These are phyloP conservation scores for Claviceps purpurea DNA, from an alignment of 2,329 filamentous ascomycete species.

Conservation along the genomic window DNA sequence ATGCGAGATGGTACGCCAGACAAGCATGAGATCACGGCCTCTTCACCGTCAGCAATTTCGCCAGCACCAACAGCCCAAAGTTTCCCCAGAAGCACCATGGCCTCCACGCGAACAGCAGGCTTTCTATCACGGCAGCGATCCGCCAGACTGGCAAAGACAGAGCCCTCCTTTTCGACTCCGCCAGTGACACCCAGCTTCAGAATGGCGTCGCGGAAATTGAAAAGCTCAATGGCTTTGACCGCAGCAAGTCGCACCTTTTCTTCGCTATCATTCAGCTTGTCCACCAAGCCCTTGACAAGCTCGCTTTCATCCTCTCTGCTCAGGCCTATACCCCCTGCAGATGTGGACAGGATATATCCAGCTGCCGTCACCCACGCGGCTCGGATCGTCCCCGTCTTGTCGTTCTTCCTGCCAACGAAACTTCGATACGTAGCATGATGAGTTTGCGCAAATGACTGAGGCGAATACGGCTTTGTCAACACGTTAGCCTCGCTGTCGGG, in stretches of 20 bases:
- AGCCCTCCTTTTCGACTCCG: slow-evolving; percentile 60
- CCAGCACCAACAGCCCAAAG: slow-evolving; percentile 91
- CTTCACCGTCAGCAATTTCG: slow-evolving; percentile 73
- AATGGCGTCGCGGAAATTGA: slow-evolving; percentile 69
- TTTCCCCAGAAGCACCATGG: slow-evolving; percentile 70
- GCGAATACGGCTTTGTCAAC: slow-evolving; percentile 70
- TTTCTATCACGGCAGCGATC: slow-evolving; percentile 83
- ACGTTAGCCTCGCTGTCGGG: slow-evolving; percentile 39
- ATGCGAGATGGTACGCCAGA: slow-evolving; percentile 74
- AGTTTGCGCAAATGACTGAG: slow-evolving; percentile 77
- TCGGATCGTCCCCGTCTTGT: slow-evolving; percentile 73
- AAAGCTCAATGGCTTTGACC: slow-evolving; percentile 70
- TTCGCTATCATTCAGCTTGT: slow-evolving; percentile 76
- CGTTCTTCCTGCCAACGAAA: slow-evolving; percentile 73
- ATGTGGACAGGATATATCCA: slow-evolving; percentile 80
- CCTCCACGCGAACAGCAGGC: slow-evolving; percentile 67
- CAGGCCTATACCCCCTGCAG: slow-evolving; percentile 77
- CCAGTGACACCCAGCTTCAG: slow-evolving; percentile 68
- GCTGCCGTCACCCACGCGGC: slow-evolving; percentile 75
- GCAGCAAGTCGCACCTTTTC: slow-evolving; percentile 83
- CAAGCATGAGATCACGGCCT: slow-evolving; percentile 60
- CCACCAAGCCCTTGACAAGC: slow-evolving; percentile 60
- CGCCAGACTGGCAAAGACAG: slow-evolving; percentile 67
- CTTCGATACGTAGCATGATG: slow-evolving; percentile 68
- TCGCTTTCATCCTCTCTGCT: slow-evolving; percentile 68